A percentile compares a stretch with the other conserved stretches of the same genome.
These are phyloP conservation scores for Phytophthora melonis DNA, from an alignment of 352 stramenopile species.

Conservation along the genomic window DNA sequence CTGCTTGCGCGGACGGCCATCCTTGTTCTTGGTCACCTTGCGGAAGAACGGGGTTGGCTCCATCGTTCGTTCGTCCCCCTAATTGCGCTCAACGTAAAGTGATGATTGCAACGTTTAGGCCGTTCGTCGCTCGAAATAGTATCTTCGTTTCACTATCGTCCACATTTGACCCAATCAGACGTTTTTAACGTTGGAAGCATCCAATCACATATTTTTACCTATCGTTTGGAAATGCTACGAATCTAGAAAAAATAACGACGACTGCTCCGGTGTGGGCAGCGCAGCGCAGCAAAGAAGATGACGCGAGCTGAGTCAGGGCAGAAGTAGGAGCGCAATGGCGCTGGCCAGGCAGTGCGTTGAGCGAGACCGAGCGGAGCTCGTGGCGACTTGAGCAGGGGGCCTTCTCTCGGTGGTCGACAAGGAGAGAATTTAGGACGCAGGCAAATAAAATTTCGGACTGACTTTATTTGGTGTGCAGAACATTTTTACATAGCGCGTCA, in stretches of 20 bases:
- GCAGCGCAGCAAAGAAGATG: neutral
- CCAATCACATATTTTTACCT: neutral
- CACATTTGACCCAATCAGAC: neutral
- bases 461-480: neutral
- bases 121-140: neutral
- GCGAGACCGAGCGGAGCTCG: neutral
- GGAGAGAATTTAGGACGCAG: neutral
- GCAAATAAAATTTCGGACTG: constrained; percentile 2
- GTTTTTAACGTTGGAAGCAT: neutral
- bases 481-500: neutral
- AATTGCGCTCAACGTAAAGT: constrained; percentile 1
- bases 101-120: neutral
- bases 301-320: neutral
- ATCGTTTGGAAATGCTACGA: neutral
- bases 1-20: neutral
- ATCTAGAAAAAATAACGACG: neutral
- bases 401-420: neutral
- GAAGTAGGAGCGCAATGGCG: neutral
- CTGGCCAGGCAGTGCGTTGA: neutral
- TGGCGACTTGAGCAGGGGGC: neutral
- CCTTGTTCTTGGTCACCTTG: constrained; percentile 8
- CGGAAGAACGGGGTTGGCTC: constrained; percentile 2
- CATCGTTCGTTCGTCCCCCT: neutral
- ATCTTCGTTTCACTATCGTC: constrained; percentile 2
- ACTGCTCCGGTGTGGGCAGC: neutral